Evolutionary conservation across 495 filamentous ascomycete species (phyloP).

Genomic region (Xylaria bambusicola): DNA sequence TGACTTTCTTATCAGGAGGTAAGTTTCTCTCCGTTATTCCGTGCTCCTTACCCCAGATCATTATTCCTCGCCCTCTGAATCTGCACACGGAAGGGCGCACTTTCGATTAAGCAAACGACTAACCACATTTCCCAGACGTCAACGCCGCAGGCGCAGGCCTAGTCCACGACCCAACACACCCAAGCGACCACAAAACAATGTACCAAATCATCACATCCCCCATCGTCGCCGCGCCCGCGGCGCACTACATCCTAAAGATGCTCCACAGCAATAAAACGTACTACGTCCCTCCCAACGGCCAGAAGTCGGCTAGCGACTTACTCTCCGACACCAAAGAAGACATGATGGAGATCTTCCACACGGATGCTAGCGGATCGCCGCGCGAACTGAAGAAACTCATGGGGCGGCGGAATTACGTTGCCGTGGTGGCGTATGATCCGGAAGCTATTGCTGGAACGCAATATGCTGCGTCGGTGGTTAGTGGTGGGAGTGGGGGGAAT

Average conservation of each 20-base stretch:
- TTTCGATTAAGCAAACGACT: too few relatives aligned
- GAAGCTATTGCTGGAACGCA: slow-evolving; percentile 64
- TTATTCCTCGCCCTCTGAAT: not conserved
- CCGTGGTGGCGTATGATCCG: slow-evolving; percentile 89
- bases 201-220: slow-evolving; percentile 93
- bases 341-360: slow-evolving; percentile 99
- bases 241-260: slow-evolving; percentile 83
- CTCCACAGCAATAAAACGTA: slow-evolving; percentile 89
- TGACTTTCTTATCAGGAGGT: slow-evolving; percentile 93
- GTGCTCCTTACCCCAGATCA: not conserved
- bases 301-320: slow-evolving; percentile 63
- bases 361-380: slow-evolving; percentile 75
- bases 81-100: too few relatives aligned
- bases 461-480: slow-evolving; percentile 44
- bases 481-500: slow-evolving; percentile 34
- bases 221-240: slow-evolving; percentile 84
- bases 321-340: slow-evolving; percentile 94
- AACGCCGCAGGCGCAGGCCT: slow-evolving; percentile 90
- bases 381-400: slow-evolving; percentile 88
- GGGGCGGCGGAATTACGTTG: slow-evolving; percentile 91
- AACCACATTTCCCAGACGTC: too few relatives aligned
- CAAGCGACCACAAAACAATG: slow-evolving; percentile 97
- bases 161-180: slow-evolving; percentile 89
- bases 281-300: slow-evolving; percentile 89
- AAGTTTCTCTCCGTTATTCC: slow-evolving; percentile 24